Percentiles rank a stretch among this genome's conserved stretches.
These are phyloP conservation scores for Colletotrichum sp. DNA, from an alignment of 2,329 filamentous ascomycete genomes.

Conservation along the genomic window DNA sequence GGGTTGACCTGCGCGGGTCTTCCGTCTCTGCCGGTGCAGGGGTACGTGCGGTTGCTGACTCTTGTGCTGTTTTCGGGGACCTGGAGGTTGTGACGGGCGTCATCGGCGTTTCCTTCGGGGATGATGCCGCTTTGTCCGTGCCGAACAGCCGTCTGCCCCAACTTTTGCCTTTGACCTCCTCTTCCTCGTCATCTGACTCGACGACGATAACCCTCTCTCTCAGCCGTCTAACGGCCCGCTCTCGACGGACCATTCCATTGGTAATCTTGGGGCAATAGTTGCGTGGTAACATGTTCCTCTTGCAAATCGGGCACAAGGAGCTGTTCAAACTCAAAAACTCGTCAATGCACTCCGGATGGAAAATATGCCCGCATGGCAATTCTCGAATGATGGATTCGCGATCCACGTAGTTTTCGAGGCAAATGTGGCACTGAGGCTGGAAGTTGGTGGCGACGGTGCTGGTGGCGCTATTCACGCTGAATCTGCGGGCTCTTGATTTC, in stretches of 20 bases:
- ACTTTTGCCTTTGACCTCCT: conserved; percentile 37
- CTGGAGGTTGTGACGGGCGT: conserved; percentile 8
- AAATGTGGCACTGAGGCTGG: conserved; percentile 90
- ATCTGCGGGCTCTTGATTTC: conserved; percentile 40
- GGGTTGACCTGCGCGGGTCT: neutral
- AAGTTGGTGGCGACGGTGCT: conserved; percentile 59
- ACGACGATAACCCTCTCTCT: conserved; percentile 57
- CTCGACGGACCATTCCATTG: conserved; percentile 84
- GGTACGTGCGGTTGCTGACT: neutral
- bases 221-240: conserved; percentile 70
- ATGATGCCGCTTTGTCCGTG: conserved; percentile 13
- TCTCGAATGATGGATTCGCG: conserved; percentile 78
- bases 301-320: conserved; percentile 91
- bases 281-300: conserved; percentile 76
- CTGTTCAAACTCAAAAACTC: conserved; percentile 79
- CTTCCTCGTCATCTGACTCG: conserved; percentile 34
- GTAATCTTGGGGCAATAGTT: conserved; percentile 75
- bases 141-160: conserved; percentile 41
- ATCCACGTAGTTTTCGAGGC: conserved; percentile 78
- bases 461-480: conserved; percentile 35
- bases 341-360: conserved; percentile 91
- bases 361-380: conserved; percentile 89
- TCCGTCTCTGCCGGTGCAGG: neutral
- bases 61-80: neutral
- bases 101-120: conserved; percentile 13